Percentiles rank a stretch among this genome's conserved stretches.
These are phyloP conservation scores for Ophiocordyceps camponoti-floridani DNA, from an alignment of 2,329 filamentous ascomycete genomes.

Conservation along the genomic window DNA sequence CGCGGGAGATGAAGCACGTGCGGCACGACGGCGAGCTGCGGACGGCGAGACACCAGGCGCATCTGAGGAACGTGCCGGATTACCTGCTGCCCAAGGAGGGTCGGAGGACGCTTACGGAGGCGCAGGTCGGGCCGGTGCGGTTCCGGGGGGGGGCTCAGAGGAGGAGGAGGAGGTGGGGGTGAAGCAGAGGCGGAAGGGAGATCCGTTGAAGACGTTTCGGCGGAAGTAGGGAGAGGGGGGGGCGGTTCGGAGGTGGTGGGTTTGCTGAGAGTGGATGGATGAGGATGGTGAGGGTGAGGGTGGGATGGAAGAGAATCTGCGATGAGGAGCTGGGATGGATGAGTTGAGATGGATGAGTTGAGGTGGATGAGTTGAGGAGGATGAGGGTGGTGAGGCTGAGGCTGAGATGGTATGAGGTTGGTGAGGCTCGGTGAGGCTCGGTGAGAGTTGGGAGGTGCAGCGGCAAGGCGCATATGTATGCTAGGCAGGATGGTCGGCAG, in stretches of 20 bases:
- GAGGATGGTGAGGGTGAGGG: no score
- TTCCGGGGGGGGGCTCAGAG: slow-evolving; percentile 36
- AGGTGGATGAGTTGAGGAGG: no score
- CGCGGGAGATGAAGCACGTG: slow-evolving; percentile 68
- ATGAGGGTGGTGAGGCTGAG: no score
- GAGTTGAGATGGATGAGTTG: no score
- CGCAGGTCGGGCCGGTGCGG: slow-evolving; percentile 62
- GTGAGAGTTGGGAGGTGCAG: no score
- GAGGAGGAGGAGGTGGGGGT: slow-evolving; percentile 21
- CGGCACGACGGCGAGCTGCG: slow-evolving; percentile 80
- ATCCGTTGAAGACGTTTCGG: slow-evolving; percentile 81
- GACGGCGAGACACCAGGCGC: slow-evolving; percentile 66
- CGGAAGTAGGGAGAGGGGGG: slow-evolving; percentile 16
- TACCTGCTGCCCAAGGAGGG: slow-evolving; percentile 73
- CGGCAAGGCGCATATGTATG: no score
- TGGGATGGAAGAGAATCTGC: no score
- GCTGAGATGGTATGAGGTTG: no score
- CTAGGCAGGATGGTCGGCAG: no score
- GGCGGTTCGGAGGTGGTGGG: background rate
- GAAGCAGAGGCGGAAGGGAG: slow-evolving; percentile 48
- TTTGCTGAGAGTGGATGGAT: no score
- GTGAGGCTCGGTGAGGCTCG: no score
- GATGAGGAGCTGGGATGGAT: no score
- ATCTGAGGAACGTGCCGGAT: slow-evolving; percentile 86
- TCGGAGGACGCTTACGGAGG: slow-evolving; percentile 46